Base-by-base conservation (phyloP, 75 land plant genomes). In the Picea sitchensis region DNA sequence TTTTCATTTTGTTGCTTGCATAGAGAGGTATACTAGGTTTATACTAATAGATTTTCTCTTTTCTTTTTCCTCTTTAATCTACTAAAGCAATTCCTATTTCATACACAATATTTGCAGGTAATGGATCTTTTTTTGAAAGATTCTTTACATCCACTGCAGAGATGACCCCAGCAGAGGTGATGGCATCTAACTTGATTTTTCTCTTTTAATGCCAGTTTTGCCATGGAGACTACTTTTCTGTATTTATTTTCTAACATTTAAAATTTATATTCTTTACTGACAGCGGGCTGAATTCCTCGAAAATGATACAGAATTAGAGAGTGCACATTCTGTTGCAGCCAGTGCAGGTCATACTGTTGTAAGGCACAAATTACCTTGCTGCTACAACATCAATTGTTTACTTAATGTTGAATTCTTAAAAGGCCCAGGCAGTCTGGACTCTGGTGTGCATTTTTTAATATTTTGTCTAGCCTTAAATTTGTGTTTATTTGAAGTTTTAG, bases 261-360 rank as follows among this genome's bases (percentile, higher is more conserved):
- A 59, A 67, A 71, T n/a, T 1, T 54, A 58, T 77, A 44, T 67
- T 87, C 21, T 81, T 65, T 78, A 18, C 9, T 36, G 20, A 36
- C 73, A 97, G 99, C 89, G 98, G 68, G 99, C 98, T 51, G 86
- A 58, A 65, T 92, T 86, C 81, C 94, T 97, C 81, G 98, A 95
- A 77, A 89, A 85, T 59, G 98, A 95, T 77, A 83, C 80, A 75
- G 98, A 97, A 83, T 84, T 97, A 84, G 99, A 97, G 86, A 86
- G 79, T 84, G 98, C 96, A 61, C 99, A 97, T 87, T 91, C 94
- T 3, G 85, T 93, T 63, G 99, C 99, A 77, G 99, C 99, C 75
- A 79, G 85, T 61, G 98, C 89, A 82, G 99, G 99, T 60, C 98
- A 97, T 57, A 97, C 99, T 51, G 85, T 85, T 83, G 98, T 93